Evolutionary conservation across 2,329 filamentous ascomycete genomes (phyloP), one percentile per base, ranked within the genome.

Genomic region (Colletotrichum tamarilloi): DNA sequence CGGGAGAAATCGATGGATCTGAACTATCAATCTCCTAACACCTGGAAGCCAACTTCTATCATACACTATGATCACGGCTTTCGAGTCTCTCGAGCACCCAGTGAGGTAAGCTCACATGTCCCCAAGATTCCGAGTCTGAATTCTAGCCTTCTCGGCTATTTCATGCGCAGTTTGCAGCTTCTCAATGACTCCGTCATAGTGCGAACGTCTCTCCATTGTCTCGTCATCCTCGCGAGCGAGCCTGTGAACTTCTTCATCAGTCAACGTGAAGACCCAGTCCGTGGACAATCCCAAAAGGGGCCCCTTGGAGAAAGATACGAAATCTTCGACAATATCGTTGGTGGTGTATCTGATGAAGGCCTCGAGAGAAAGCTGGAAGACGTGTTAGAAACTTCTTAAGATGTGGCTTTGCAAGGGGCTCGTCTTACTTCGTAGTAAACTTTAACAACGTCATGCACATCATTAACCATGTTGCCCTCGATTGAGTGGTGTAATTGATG

Each of bases 361-460:
- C 28, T 79, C 74, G 14, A 79, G 67, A 1, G 77, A 75, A 12
- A 79, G 22, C 67, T 64, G 1, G 7, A 38, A 4, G 52, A 19
- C 6, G 35, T n/a, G 32, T 55, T 11, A 57, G 3, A 38, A 30
- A 11, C 8, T 52, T 26, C 9, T 22, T 4, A 16, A 12, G 1
- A 3, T 12, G 4, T 32, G 12, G n/a, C 2, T 5, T 0, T 6
- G 22, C 53, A 3, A 9, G 28, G 8, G 19, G 35, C 5, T 1
- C 24, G 1, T 22, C 75, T 38, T 77, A 82, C 81, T 76, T 83
- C 75, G 53, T 84, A 84, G 22, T 84, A 84, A 0, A 81, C 80
- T 38, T 80, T 82, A 11, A 84, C 75, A 1, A 82, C 73, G 38
- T 84, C 82, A 35, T 84, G 82, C 0, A 84, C 79, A 19, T 82